Base-by-base conservation (phyloP, 1,284 basidiomycete genomes). In the Irpex rosettiformis region DNA sequence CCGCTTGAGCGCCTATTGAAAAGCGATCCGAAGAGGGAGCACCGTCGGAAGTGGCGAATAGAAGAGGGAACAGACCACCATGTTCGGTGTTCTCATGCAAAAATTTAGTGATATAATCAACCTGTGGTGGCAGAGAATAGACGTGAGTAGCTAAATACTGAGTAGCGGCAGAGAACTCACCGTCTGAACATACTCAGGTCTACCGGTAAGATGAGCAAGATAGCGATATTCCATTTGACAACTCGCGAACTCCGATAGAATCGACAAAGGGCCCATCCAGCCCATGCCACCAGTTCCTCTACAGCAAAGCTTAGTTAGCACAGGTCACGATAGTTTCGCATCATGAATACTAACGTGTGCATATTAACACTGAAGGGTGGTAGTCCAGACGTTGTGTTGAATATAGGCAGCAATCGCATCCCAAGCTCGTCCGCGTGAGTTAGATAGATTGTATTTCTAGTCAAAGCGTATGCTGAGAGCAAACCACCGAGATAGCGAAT, bases 401-500 rank as follows among this genome's bases (percentile, higher is more conserved):
- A 82, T 0, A 74, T 82, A 0, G 81, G 80, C 0, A 83, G 66
- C 0, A 85, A 73, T 42, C 72, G 69, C 11, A 63, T 57, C 0
- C 78, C 82, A 1, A 85, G 72, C n/a, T 79, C 76, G 42, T 83
- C 79, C 1, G 83, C 82, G 4, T 76, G 76, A 2, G 67, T 57
- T 2, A 82, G 71, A 3, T 83, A 67, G 0, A 81, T 66, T 0
- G 75, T 71, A 58, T 86, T 81, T 10, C 75, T 75, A 0, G 84
- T 83, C 0, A 89, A 75, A 42, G 87, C 85, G 66, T 88, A 86
- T 0, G 85, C 85, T 22, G 85, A 83, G 7, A 89, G 73, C 1
- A 88, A 68, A 11, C 86, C 86, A 4, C 88, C 88, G 16, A 89
- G 77, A 66, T 86, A 88, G 10, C 85, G 81, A 62, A 89, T 89